Conservation (phyloP, 2,329 filamentous ascomycete species). For the Clarireedia hainanense region DNA sequence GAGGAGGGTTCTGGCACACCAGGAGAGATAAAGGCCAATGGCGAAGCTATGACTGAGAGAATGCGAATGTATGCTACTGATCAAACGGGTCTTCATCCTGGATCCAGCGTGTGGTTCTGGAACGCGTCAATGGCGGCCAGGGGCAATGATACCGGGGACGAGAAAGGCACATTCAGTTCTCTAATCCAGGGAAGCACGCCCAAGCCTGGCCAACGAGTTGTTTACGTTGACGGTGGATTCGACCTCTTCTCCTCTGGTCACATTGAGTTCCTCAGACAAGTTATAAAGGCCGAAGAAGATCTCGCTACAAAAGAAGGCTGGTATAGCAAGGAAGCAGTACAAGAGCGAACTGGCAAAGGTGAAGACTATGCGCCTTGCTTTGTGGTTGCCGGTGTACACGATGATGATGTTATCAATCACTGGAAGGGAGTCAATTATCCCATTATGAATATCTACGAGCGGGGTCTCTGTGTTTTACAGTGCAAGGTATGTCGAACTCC, state of each 20-base stretch:
- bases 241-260: constrained; percentile 96
- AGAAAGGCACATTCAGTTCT: constrained; percentile 56
- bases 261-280: constrained; percentile 83
- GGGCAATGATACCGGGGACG: constrained; percentile 38
- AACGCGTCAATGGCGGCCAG: constrained; percentile 37
- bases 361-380: constrained; percentile 75
- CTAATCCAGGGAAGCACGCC: constrained; percentile 66
- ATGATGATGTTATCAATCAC: constrained; percentile 89
- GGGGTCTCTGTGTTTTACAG: constrained; percentile 88
- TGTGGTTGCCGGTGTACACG: constrained; percentile 88
- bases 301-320: constrained; percentile 62
- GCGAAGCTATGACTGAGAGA: constrained; percentile 63
- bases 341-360: constrained; percentile 54
- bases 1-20: constrained; percentile 63
- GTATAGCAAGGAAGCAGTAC: constrained; percentile 58
- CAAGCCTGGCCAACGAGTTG: constrained; percentile 69
- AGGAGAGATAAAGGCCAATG: constrained; percentile 57
- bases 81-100: constrained; percentile 68
- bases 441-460: constrained; percentile 99
- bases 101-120: constrained; percentile 84
- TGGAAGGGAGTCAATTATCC: constrained; percentile 98
- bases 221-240: constrained; percentile 95
- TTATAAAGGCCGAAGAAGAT: constrained; percentile 65
- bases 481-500: constrained; percentile 58
- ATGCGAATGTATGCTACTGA: constrained; percentile 85